phyloP scores from a whole-genome alignment of 78 protist genomes.

The Acrasis kona region DNA sequence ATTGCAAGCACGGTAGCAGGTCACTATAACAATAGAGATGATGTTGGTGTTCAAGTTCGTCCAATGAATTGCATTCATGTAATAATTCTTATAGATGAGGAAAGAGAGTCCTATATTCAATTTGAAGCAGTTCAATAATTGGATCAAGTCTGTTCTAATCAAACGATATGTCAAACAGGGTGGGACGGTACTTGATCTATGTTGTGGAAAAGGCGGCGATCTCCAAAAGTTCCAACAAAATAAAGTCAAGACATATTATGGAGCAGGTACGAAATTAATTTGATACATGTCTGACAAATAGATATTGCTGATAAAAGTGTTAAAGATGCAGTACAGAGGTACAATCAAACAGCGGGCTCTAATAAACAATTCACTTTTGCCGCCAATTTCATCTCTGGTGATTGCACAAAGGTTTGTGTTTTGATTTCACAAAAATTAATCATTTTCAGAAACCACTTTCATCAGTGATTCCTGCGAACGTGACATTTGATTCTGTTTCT shows the following conservation, averaged over 20 bases:
- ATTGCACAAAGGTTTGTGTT: not conserved
- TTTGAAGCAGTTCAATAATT: conserved; percentile 7
- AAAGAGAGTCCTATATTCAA: conserved; percentile 7
- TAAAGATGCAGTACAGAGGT: not conserved
- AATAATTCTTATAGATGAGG: too few species aligned
- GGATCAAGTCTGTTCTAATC: conserved; percentile 12
- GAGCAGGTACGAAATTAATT: not conserved
- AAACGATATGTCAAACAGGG: not conserved
- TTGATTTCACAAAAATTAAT: too few species aligned
- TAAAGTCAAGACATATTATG: not conserved
- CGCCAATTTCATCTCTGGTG: not conserved
- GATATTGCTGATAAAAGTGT: not conserved
- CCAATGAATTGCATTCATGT: too few species aligned
- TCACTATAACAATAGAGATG: too few species aligned
- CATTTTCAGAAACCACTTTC: not conserved
- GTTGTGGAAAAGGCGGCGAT: conserved; percentile 35
- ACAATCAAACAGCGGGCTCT: not conserved
- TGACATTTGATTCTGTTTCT: conserved; percentile 1
- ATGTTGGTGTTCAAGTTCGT: too few species aligned
- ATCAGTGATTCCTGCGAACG: not conserved
- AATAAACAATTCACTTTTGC: too few species aligned
- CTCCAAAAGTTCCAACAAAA: not conserved
- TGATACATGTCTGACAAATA: not conserved
- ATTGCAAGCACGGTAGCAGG: too few species aligned
- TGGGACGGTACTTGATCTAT: not conserved